Percentiles rank a stretch among this genome's conserved stretches.
Conservation (phyloP, 306 rosid species). For the Crataegus laevigata region DNA sequence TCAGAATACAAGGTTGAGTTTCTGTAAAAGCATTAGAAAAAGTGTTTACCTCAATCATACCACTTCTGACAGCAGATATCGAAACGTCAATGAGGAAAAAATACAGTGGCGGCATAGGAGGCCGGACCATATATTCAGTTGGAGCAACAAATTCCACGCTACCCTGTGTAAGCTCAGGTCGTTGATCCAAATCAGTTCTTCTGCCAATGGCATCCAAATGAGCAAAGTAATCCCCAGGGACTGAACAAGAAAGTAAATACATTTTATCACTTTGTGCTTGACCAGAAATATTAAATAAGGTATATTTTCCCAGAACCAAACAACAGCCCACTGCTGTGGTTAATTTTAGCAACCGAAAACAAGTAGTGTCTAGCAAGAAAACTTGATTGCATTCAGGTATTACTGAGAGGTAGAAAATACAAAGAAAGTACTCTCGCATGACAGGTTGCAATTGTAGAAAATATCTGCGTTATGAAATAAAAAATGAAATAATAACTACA, state of each 20-base stretch:
- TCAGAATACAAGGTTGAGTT: not conserved
- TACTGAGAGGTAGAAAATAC: not conserved
- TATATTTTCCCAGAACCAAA: slow-evolving; percentile 2
- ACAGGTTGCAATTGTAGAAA: not conserved
- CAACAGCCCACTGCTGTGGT: not conserved
- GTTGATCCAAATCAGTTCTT: slow-evolving; percentile 85
- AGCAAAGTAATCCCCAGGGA: slow-evolving; percentile 88
- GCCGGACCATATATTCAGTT: slow-evolving; percentile 98
- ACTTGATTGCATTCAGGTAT: not conserved
- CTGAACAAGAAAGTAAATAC: slow-evolving; percentile 36
- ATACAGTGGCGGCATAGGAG: slow-evolving; percentile 97
- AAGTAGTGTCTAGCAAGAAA: not conserved
- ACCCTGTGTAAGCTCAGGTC: slow-evolving; percentile 84
- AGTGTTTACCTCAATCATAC: slow-evolving; percentile 84
- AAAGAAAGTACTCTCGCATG: not conserved
- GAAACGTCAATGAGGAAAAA: slow-evolving; percentile 97
- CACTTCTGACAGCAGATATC: slow-evolving; percentile 91
- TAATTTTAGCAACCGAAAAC: not conserved
- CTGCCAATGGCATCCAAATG: slow-evolving; percentile 87
- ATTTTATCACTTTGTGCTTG: not conserved
- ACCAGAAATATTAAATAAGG: slow-evolving; percentile 4
- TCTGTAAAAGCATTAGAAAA: not conserved
- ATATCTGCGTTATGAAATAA: not conserved
- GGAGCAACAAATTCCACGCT: slow-evolving; percentile 99
- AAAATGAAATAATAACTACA: not conserved